Base-by-base conservation (phyloP, 345 rosid species). In the Passiflora organensis region DNA sequence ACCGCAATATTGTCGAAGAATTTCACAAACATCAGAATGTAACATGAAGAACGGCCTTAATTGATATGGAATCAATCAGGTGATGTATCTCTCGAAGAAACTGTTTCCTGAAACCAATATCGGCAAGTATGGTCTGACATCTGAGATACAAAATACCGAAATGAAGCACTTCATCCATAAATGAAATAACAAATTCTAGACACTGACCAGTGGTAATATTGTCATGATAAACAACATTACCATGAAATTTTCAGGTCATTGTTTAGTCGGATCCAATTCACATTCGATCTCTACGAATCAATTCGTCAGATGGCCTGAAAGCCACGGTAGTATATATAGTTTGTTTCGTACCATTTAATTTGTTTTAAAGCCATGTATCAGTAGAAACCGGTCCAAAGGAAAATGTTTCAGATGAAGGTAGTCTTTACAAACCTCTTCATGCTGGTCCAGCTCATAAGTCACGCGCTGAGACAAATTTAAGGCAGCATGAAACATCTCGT, bases 401-500 rank as follows among this genome's bases (percentile, higher is more conserved):
- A 22, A 11, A 22, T 0, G 32, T 9, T 6, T 10, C 20, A 6
- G 10, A 20, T 17, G 6, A 55, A 42, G 36, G 56, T 48, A 16
- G 23, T 34, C 20, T 18, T 43, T 6, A 18, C 84, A 63, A 59
- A 86, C 90, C 91, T 93, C 86, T 58, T 76, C 78, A 59, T 71
- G 81, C 46, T 76, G 73, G 15, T 86, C 94, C 49, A 69, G 8
- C 63, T 88, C 96, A 57, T 73, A 59, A 28, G 77, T 68, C 69
- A 75, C 58, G 43, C 94, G 80, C 14, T 63, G 68, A 64, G 77
- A 80, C 85, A 93, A 64, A 84, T 86, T 93, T 53, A 89, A 62
- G 5, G 82, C 76, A 38, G 89, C 86, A 70, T 89, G 94, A 66
- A 75, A 86, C 99, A 91, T 81, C 67, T 86, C 94, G 64, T 84